Conservation (phyloP, 2,329 filamentous ascomycete species). For the Phialocephala sp. region DNA sequence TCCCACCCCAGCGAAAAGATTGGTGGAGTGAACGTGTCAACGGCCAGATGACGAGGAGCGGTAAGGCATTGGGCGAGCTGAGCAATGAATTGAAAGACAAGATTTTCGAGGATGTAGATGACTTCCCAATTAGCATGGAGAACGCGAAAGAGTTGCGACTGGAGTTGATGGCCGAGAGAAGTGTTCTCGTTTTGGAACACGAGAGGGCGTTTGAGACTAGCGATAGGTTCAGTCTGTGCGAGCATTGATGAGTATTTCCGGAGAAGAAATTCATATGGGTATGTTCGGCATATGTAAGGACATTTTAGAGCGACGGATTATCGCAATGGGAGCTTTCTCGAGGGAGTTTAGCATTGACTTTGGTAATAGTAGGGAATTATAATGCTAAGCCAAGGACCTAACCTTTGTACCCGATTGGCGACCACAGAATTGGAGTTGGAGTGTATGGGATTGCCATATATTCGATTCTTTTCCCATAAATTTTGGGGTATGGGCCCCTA, state of each 20-base stretch:
- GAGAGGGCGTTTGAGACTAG: slow-evolving; percentile 2
- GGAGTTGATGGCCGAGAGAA: slow-evolving; percentile 49
- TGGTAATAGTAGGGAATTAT: too few relatives aligned
- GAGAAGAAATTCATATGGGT: too few relatives aligned
- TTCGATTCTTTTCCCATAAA: too few relatives aligned
- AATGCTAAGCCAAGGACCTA: too few relatives aligned
- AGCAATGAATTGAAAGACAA: slow-evolving; percentile 29
- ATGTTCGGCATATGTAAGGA: too few relatives aligned
- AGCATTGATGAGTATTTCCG: slow-evolving; percentile 13
- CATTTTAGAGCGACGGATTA: too few relatives aligned
- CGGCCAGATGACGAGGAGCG: slow-evolving; percentile 19
- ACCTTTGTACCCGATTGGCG: too few relatives aligned
- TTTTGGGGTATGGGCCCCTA: too few relatives aligned
- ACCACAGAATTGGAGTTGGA: too few relatives aligned
- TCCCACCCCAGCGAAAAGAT: slow-evolving; percentile 55
- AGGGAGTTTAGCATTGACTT: too few relatives aligned
- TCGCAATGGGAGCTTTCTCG: too few relatives aligned
- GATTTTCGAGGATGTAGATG: slow-evolving; percentile 25
- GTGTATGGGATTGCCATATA: too few relatives aligned
- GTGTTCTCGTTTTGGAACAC: not conserved
- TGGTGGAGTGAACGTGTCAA: slow-evolving; percentile 48
- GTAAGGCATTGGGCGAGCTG: slow-evolving; percentile 31
- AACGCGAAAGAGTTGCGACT: slow-evolving; percentile 47
- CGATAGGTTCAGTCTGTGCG: slow-evolving; percentile 19
- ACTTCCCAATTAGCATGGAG: slow-evolving; percentile 43